phyloP scores from a whole-genome alignment of 78 protist genomes.

The Corallochytrium limacisporum region DNA sequence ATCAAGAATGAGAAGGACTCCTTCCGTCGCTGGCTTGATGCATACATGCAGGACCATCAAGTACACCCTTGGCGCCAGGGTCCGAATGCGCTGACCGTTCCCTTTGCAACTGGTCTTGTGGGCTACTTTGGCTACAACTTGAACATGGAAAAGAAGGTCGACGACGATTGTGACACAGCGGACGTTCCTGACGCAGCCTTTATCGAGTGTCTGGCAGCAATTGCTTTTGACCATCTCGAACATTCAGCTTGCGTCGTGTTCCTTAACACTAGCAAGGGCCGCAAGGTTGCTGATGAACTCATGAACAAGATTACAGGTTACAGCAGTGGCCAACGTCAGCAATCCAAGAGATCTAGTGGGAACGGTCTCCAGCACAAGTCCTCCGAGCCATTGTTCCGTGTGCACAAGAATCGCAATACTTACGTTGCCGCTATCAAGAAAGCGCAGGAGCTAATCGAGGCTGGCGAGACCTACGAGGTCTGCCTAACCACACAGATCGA shows the following conservation, averaged over 20 bases:
- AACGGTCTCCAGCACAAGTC: not conserved
- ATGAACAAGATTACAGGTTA: not conserved
- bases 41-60: not conserved
- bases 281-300: not conserved
- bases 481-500: slow-evolving; percentile 43
- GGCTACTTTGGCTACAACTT: slow-evolving; percentile 58
- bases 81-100: not conserved
- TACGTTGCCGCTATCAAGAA: not conserved
- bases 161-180: not conserved
- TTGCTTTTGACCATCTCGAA: not conserved
- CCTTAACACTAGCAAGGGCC: not conserved
- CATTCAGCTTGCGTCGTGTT: not conserved
- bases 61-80: not conserved
- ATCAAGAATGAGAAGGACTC: not conserved
- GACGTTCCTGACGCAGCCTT: not conserved
- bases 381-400: not conserved
- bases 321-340: not conserved
- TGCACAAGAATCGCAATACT: not conserved
- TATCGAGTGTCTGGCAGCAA: not conserved
- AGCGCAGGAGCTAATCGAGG: not conserved
- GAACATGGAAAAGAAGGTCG: not conserved
- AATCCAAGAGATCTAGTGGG: not conserved
- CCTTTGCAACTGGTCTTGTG: slow-evolving; percentile 40
- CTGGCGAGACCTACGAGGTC: slow-evolving; percentile 53
- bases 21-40: not conserved